phyloP scores from a whole-genome alignment of 208 protist genomes.

The Trypanosoma scelopori region DNA sequence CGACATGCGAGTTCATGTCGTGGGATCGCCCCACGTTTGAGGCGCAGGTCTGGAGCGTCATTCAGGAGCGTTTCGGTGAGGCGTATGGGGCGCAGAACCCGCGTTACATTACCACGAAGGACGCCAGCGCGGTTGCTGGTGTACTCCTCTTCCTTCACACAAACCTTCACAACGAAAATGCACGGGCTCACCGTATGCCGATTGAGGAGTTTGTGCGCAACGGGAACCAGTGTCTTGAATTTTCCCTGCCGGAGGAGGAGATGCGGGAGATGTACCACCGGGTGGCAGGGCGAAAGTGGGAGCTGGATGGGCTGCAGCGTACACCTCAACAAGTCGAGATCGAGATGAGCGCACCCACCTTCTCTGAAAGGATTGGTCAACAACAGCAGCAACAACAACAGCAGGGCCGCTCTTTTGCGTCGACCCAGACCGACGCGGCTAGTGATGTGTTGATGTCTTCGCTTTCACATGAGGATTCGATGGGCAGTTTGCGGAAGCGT shows the following conservation, averaged over 20 bases:
- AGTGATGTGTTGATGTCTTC: neutral
- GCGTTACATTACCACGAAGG: conserved; percentile 50
- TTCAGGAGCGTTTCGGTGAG: conserved; percentile 74
- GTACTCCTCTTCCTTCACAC: conserved; percentile 89
- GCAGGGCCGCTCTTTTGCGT: neutral
- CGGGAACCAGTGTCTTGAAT: conserved; percentile 70
- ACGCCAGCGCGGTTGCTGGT: conserved; percentile 82
- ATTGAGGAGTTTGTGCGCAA: conserved; percentile 59
- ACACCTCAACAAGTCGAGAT: conserved; percentile 71
- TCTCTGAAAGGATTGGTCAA: conserved; percentile 37
- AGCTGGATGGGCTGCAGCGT: conserved; percentile 64
- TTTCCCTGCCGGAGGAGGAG: conserved; percentile 59
- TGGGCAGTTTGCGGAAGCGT: neutral
- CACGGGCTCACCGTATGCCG: conserved; percentile 53
- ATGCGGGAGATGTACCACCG: conserved; percentile 77
- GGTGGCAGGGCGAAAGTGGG: conserved; percentile 64
- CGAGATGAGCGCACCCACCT: conserved; percentile 26
- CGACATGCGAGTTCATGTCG: conserved; percentile 86
- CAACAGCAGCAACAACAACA: conserved; percentile 25
- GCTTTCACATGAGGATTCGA: neutral
- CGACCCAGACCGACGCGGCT: neutral
- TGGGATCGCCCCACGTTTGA: conserved; percentile 90
- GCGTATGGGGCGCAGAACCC: conserved; percentile 82
- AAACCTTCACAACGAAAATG: conserved; percentile 77
- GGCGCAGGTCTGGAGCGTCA: conserved; percentile 79